Percentiles rank a stretch among this genome's conserved stretches.
phyloP scores from a whole-genome alignment of 2,329 filamentous ascomycete genomes.

The Hypoxylon sp. region DNA sequence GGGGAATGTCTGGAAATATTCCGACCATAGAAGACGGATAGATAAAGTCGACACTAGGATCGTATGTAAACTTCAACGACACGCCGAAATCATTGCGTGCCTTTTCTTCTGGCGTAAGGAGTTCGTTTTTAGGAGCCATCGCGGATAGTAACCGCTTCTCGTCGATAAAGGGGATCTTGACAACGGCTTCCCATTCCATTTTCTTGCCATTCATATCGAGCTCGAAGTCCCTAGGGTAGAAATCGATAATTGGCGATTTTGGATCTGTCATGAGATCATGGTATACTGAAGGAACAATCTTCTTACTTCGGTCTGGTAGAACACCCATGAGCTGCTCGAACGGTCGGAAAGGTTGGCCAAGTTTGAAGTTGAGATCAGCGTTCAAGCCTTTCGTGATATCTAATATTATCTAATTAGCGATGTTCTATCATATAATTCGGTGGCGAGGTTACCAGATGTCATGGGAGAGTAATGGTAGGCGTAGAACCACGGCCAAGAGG shows the following conservation, averaged over 20 bases:
- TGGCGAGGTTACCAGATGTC: constrained; percentile 77
- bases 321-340: constrained; percentile 99
- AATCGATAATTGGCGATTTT: constrained; percentile 94
- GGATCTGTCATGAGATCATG: constrained; percentile 93
- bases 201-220: constrained; percentile 99
- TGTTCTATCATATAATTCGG: neutral
- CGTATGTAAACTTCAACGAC: constrained; percentile 92
- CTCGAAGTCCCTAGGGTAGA: constrained; percentile 97
- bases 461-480: constrained; percentile 96
- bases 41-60: constrained; percentile 79
- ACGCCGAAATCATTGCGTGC: constrained; percentile 91
- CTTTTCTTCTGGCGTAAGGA: constrained; percentile 84
- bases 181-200: constrained; percentile 99
- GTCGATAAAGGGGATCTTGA: constrained; percentile 99
- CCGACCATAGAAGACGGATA: constrained; percentile 92
- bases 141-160: constrained; percentile 86
- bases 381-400: constrained; percentile 91
- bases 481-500: constrained; percentile 99
- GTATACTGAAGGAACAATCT: constrained; percentile 89
- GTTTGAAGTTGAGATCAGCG: constrained; percentile 90
- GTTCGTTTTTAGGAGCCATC: constrained; percentile 86
- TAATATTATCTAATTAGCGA: constrained; percentile 53
- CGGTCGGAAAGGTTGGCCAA: constrained; percentile 94
- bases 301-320: constrained; percentile 95
- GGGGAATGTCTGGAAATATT: constrained; percentile 88